A percentile compares a stretch with the other conserved stretches of the same genome.
Conservation (phyloP, 805 yeast genomes). For the Lipomyces chichibuensis region DNA sequence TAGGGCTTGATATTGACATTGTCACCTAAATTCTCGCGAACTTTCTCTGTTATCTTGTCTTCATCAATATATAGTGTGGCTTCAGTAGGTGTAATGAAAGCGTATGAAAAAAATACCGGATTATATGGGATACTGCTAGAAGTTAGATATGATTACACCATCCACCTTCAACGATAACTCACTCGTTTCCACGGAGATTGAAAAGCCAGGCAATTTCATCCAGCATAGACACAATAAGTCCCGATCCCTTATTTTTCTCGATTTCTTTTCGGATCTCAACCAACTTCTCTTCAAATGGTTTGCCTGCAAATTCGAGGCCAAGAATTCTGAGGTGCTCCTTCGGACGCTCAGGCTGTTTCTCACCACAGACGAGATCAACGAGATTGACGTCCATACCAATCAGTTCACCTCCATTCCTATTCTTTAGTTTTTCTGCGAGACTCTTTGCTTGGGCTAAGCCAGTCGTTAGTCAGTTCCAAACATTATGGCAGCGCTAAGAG, state of each 20-base stretch:
- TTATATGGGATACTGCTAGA: slow-evolving; percentile 60
- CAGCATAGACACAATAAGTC: slow-evolving; percentile 67
- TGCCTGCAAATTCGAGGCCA: slow-evolving; percentile 65
- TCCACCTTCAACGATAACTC: background rate
- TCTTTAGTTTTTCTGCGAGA: slow-evolving; percentile 39
- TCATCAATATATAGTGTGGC: slow-evolving; percentile 61
- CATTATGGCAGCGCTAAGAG: slow-evolving; percentile 36
- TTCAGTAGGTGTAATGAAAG: slow-evolving; percentile 49
- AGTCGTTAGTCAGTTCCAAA: slow-evolving; percentile 48
- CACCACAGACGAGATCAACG: slow-evolving; percentile 73
- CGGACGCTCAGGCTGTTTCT: slow-evolving; percentile 66
- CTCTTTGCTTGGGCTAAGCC: slow-evolving; percentile 35
- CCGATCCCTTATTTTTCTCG: slow-evolving; percentile 43
- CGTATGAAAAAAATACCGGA: slow-evolving; percentile 82
- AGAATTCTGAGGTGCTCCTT: slow-evolving; percentile 56
- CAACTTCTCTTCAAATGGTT: slow-evolving; percentile 60
- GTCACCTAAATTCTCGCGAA: slow-evolving; percentile 49
- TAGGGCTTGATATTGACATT: slow-evolving; percentile 52
- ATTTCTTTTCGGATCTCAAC: slow-evolving; percentile 45
- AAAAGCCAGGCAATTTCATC: slow-evolving; percentile 93
- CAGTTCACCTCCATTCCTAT: slow-evolving; percentile 44
- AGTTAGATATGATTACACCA: background rate
- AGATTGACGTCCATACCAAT: slow-evolving; percentile 64
- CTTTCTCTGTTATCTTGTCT: slow-evolving; percentile 48
- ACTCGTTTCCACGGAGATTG: slow-evolving; percentile 78